Conservation (phyloP, 768 basidiomycete species). For the Plicaturopsis crispa region DNA sequence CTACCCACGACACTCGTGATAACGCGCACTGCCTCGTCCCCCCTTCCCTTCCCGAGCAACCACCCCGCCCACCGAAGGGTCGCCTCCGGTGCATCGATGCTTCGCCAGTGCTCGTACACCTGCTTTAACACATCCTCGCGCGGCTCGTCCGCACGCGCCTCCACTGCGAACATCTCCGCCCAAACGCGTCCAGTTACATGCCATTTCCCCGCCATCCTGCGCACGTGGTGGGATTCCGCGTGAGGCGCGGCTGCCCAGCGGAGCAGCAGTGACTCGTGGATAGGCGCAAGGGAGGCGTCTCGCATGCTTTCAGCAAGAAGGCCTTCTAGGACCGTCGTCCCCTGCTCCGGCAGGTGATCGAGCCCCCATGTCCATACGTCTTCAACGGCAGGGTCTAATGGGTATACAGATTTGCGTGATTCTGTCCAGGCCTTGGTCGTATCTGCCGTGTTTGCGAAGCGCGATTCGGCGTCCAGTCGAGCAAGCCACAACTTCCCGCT, state of each 20-base stretch:
- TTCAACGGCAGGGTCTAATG: constrained; percentile 21
- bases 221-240: constrained; percentile 21
- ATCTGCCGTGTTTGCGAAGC: constrained; percentile 15
- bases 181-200: constrained; percentile 37
- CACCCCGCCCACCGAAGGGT: constrained; percentile 38
- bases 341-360: constrained; percentile 13
- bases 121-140: constrained; percentile 25
- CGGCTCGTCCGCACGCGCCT: constrained; percentile 11
- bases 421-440: constrained; percentile 32
- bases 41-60: constrained; percentile 32
- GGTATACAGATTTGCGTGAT: constrained; percentile 30
- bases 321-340: constrained; percentile 19
- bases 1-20: too few species aligned
- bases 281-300: constrained; percentile 23
- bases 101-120: constrained; percentile 38
- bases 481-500: constrained; percentile 46
- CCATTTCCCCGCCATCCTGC: constrained; percentile 32
- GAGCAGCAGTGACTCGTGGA: constrained; percentile 42
- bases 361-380: constrained; percentile 54
- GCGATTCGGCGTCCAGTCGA: constrained; percentile 37
- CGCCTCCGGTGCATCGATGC: constrained; percentile 27
- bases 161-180: constrained; percentile 30
- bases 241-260: constrained; percentile 31
- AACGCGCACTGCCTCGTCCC: constrained; percentile 29
- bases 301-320: constrained; percentile 41